Conservation (phyloP, 202 grass and related monocot species). For the Miscanthus sacchariflorus region DNA sequence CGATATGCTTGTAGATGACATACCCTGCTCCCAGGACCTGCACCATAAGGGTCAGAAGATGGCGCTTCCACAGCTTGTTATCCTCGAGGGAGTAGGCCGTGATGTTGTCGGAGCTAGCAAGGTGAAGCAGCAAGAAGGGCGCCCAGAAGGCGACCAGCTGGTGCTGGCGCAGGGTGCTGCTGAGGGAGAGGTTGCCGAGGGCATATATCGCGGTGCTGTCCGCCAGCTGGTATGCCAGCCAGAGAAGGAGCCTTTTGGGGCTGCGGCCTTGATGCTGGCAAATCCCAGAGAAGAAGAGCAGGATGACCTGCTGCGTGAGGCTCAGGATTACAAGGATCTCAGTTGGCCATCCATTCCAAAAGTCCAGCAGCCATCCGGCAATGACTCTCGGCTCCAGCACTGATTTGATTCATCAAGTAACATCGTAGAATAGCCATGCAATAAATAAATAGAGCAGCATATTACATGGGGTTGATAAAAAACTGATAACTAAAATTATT, state of each 20-base stretch:
- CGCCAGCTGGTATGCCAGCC: constrained; percentile 46
- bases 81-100: constrained; percentile 58
- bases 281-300: constrained; percentile 28
- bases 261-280: constrained; percentile 1
- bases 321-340: constrained; percentile 39
- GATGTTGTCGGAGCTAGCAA: constrained; percentile 54
- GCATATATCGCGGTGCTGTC: constrained; percentile 45
- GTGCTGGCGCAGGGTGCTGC: not conserved
- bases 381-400: not conserved
- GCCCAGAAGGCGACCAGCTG: constrained; percentile 46
- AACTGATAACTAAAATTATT: not conserved
- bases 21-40: constrained; percentile 10
- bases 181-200: constrained; percentile 46
- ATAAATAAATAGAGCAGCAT: not conserved
- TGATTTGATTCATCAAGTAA: not conserved
- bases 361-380: not conserved
- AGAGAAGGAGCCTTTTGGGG: constrained; percentile 30
- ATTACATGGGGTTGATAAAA: not conserved
- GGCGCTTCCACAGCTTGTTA: constrained; percentile 56
- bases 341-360: constrained; percentile 19
- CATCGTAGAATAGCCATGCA: not conserved
- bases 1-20: constrained; percentile 17
- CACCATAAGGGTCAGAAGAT: constrained; percentile 35
- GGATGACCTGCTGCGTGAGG: constrained; percentile 52
- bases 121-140: constrained; percentile 56